phyloP scores from a whole-genome alignment of 179 eudicot species.

The Dionaea muscipula region DNA sequence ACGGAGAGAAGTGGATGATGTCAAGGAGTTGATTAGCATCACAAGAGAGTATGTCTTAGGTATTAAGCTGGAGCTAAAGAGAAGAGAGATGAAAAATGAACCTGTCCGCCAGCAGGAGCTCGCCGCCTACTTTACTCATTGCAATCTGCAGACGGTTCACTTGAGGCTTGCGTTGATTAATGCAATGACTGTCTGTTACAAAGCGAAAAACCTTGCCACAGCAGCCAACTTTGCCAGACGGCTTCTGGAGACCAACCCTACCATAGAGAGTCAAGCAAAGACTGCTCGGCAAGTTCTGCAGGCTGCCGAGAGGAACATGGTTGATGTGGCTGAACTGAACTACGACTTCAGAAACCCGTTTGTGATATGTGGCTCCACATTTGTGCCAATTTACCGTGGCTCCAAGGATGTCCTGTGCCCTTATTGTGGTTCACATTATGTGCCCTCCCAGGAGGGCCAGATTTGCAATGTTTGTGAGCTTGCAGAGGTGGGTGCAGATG shows the following conservation, averaged over 20 bases:
- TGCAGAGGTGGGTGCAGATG: constrained; percentile 77
- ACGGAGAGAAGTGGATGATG: constrained; percentile 68
- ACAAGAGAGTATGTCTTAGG: constrained; percentile 70
- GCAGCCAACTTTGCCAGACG: constrained; percentile 60
- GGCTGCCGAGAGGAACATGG: constrained; percentile 62
- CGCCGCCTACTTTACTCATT: constrained; percentile 73
- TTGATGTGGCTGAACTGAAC: constrained; percentile 41
- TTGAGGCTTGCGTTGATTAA: constrained; percentile 66
- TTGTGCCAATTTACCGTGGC: constrained; percentile 83
- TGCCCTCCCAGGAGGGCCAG: constrained; percentile 69
- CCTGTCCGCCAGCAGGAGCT: constrained; percentile 70
- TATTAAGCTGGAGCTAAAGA: constrained; percentile 52
- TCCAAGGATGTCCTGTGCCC: constrained; percentile 84
- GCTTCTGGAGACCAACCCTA: constrained; percentile 52
- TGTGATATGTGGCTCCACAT: constrained; percentile 67
- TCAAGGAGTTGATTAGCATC: constrained; percentile 57
- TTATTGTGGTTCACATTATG: constrained; percentile 66
- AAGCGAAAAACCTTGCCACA: constrained; percentile 45
- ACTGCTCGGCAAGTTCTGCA: constrained; percentile 59
- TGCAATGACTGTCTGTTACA: constrained; percentile 64
- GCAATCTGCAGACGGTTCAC: constrained; percentile 60
- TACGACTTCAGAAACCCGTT: constrained; percentile 75
- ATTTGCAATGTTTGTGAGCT: constrained; percentile 85
- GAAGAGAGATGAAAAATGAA: constrained; percentile 44
- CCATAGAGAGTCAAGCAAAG: constrained; percentile 44